Evolutionary conservation across 2,329 filamentous ascomycete genomes (phyloP), one percentile per base, ranked within the genome.

Genomic region (Ambrosiella beaveri): DNA sequence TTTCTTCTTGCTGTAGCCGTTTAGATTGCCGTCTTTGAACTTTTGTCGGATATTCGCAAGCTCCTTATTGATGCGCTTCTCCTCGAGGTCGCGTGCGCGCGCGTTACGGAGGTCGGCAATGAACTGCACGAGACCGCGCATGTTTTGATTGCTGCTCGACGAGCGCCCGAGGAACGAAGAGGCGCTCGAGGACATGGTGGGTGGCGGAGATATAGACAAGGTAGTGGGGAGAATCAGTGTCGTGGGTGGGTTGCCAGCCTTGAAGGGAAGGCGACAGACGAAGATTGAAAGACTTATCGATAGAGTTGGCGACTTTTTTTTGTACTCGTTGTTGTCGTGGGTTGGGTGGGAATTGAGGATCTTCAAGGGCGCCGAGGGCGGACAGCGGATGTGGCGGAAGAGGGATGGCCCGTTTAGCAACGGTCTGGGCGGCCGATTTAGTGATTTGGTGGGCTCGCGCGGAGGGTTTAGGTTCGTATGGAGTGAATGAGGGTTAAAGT

Each of bases 1-100:
- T 86, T 98, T 98, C 80, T 98, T 98, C 77, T 94, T 96, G 76
- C 96, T 89, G 69, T 98, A 98, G 64, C 93, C 94, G 68, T 85
- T 95, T 60, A 98, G 75, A 68, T 79, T 93, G 63, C 89, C 90
- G 70, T 93, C 87, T 79, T 95, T 95, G 76, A 97, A 98, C 73
- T 97, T 97, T 74, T 96, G 88, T 67, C 84, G 82, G 70, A 98
- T 98, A 68, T 98, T 98, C 68, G 93, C 93, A 70, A 98, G 74
- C 74, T 98, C 93, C 75, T 98, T 98, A 72, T 98, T 98, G 75
- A 98, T 97, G 68, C 93, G 81, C 78, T 98, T 98, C 76, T 98
- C 93, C 71, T 98, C 93, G 62, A 98, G 74, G 70, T 98, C 93
- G 62, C 94, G 81, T 52, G 94, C 93, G 70, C 93, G 80, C 57